Evolutionary conservation across 495 filamentous ascomycete genomes (phyloP).

Genomic region (Chaetomium cochliodes): DNA sequence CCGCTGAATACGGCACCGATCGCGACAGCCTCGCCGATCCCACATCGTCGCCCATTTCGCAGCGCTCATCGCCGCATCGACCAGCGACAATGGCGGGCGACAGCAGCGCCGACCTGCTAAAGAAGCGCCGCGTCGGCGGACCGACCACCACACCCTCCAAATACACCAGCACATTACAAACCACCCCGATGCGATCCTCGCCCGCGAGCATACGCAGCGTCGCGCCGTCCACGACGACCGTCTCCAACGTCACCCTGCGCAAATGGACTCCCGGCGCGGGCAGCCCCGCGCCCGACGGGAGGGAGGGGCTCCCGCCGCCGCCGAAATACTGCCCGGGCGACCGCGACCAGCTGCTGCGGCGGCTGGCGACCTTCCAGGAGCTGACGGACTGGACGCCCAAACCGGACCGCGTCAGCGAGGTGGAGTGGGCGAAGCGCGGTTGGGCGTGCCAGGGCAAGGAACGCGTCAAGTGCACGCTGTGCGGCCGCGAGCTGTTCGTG

Average conservation of each 20-base stretch:
- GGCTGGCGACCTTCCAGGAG: conserved; percentile 83
- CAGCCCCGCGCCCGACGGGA: conserved; percentile 2
- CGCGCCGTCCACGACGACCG: conserved; percentile 21
- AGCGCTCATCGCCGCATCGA: conserved; percentile 22
- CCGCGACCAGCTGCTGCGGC: conserved; percentile 74
- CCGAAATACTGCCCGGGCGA: conserved; percentile 74
- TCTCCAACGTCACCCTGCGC: conserved; percentile 45
- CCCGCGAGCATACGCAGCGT: conserved; percentile 22
- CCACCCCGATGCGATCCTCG: conserved; percentile 14
- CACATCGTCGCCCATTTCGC: conserved; percentile 23
- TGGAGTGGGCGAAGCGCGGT: conserved; percentile 91
- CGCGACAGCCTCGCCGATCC: conserved; percentile 15
- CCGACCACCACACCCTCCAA: conserved; percentile 29
- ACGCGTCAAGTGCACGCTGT: conserved; percentile 79
- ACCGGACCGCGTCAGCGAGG: conserved; percentile 78
- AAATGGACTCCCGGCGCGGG: conserved; percentile 37
- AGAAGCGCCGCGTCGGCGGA: conserved; percentile 48
- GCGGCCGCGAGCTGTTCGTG: conserved; percentile 76
- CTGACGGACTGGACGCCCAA: conserved; percentile 86
- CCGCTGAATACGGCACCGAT: conserved; percentile 19
- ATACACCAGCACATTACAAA: conserved; percentile 16
- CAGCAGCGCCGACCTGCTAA: conserved; percentile 39
- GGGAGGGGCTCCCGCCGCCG: conserved; percentile 12
- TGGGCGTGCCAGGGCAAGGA: conserved; percentile 85
- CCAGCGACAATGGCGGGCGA: conserved; percentile 30